Evolutionary conservation across 1,284 basidiomycete species (phyloP).

Genomic region (Neonothopanus nambi): DNA sequence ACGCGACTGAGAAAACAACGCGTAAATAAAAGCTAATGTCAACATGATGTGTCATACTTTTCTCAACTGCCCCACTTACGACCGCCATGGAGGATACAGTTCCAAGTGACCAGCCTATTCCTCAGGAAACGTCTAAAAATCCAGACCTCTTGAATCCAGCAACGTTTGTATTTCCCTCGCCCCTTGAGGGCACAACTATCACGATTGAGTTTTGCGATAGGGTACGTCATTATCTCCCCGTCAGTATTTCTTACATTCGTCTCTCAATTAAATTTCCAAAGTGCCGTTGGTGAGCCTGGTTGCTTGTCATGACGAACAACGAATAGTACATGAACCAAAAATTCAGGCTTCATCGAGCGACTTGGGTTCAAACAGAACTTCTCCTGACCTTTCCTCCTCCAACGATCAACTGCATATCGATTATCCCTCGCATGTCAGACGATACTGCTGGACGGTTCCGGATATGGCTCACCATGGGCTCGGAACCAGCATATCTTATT

Average conservation of each 20-base stretch:
- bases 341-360: constrained; percentile 79
- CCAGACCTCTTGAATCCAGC: constrained; percentile 41
- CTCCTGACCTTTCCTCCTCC: constrained; percentile 87
- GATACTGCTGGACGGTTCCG: constrained; percentile 88
- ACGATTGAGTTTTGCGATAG: constrained; percentile 86
- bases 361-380: constrained; percentile 88
- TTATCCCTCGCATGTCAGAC: constrained; percentile 75
- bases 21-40: no score
- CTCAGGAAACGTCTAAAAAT: constrained; percentile 1
- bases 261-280: constrained; percentile 27
- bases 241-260: constrained; percentile 6
- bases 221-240: constrained; percentile 44
- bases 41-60: no score
- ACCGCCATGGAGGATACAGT: not conserved
- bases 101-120: not conserved
- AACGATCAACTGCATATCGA: constrained; percentile 59
- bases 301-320: not conserved
- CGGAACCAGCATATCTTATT: constrained; percentile 43
- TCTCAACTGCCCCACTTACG: no score
- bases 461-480: constrained; percentile 70
- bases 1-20: not conserved
- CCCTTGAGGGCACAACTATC: constrained; percentile 47
- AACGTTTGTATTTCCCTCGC: constrained; percentile 60
- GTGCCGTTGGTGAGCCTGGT: constrained; percentile 67
- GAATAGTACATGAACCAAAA: no score